A percentile compares a stretch with the other conserved stretches of the same genome.
These are phyloP conservation scores for Gamsiella multidivaricata DNA, from an alignment of 192 early-diverging fungal genomes.

Conservation along the genomic window DNA sequence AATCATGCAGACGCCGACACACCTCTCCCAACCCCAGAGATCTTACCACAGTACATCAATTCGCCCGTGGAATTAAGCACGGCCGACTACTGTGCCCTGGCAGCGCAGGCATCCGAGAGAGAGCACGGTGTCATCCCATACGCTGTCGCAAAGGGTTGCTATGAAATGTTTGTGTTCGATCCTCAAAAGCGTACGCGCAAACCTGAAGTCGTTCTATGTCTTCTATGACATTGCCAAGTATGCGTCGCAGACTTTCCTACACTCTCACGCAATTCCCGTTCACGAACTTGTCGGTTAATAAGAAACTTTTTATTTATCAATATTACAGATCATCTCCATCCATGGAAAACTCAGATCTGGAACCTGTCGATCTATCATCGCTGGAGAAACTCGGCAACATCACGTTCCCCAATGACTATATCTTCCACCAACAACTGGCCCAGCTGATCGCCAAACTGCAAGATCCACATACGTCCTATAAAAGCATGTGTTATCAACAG, in stretches of 20 bases:
- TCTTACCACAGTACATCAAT: no score
- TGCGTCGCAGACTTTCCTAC: no score
- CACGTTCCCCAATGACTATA: constrained; percentile 36
- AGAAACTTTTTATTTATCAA: no score
- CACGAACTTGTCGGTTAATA: no score
- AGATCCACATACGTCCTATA: constrained; percentile 48
- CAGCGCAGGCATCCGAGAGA: constrained; percentile 1
- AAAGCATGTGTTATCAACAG: constrained; percentile 50
- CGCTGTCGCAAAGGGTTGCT: constrained; percentile 38
- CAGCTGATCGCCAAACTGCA: constrained; percentile 21
- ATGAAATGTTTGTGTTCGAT: constrained; percentile 38
- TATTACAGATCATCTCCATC: constrained; percentile 27
- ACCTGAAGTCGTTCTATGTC: constrained; percentile 50
- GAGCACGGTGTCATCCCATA: constrained; percentile 20
- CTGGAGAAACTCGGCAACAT: constrained; percentile 17
- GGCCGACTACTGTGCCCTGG: constrained; percentile 39
- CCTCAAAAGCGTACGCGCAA: constrained; percentile 21
- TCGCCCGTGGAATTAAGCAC: no score
- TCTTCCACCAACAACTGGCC: constrained; percentile 21
- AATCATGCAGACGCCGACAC: neutral
- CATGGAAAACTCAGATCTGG: constrained; percentile 44
- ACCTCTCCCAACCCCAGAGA: no score
- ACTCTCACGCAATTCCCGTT: no score
- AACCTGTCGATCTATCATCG: constrained; percentile 30
- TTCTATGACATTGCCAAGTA: constrained; percentile 52